Evolutionary conservation across 306 rosid species (phyloP).

Genomic region (Casuarina glauca): DNA sequence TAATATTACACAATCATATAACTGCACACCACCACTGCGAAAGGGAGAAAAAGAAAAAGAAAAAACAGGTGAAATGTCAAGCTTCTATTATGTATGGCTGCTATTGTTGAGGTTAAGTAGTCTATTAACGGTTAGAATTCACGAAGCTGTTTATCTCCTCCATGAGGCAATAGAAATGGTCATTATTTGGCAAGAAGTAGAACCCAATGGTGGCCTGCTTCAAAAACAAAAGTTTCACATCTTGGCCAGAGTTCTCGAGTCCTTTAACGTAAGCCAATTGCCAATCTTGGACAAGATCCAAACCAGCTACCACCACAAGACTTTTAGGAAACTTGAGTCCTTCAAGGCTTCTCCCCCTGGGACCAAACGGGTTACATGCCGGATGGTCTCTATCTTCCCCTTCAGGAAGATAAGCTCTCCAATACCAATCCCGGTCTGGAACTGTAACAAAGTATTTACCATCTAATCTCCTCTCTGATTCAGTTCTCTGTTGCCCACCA

Average conservation of each 20-base stretch:
- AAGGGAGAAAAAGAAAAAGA: constrained; percentile 23
- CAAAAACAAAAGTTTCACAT: constrained; percentile 63
- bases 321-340: constrained; percentile 71
- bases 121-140: constrained; percentile 58
- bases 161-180: constrained; percentile 71
- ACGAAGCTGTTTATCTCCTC: constrained; percentile 69
- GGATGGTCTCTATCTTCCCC: constrained; percentile 88
- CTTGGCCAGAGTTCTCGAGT: constrained; percentile 51
- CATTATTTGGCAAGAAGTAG: constrained; percentile 91
- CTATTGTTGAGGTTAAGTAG: constrained; percentile 54
- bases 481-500: constrained; percentile 66
- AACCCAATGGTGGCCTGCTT: constrained; percentile 86
- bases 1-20: constrained; percentile 52
- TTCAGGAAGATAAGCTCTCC: constrained; percentile 88
- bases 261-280: constrained; percentile 78
- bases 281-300: constrained; percentile 91
- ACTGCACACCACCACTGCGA: constrained; percentile 61
- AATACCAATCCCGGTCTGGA: constrained; percentile 92
- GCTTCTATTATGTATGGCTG: constrained; percentile 64
- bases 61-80: constrained; percentile 49
- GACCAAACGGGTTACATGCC: constrained; percentile 80
- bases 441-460: constrained; percentile 81
- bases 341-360: constrained; percentile 50
- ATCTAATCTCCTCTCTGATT: constrained; percentile 63
- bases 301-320: constrained; percentile 88